Percentiles rank a stretch among this genome's conserved stretches.
These are phyloP conservation scores for Cladosporium austrohemisphaericum DNA, from an alignment of 2,329 filamentous ascomycete genomes.

Conservation along the genomic window DNA sequence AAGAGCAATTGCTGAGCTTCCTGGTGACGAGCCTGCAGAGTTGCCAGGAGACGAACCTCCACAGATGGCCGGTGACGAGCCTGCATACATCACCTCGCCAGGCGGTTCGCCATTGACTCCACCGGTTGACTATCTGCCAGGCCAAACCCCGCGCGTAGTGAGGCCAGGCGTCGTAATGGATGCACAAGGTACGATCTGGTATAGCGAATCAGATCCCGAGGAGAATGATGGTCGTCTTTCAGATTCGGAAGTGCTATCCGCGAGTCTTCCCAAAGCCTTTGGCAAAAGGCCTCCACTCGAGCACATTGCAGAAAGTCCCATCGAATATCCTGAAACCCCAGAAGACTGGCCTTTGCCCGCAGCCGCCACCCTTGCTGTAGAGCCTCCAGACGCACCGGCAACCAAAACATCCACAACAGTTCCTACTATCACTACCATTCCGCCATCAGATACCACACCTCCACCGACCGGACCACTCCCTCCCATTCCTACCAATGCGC, in stretches of 20 bases:
- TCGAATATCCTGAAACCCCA: conserved; percentile 12
- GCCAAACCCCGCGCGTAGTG: conserved; percentile 1
- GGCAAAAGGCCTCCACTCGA: conserved; percentile 1
- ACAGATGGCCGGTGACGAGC: conserved; percentile 10
- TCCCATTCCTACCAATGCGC: neutral
- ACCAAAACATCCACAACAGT: neutral
- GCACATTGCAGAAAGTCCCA: conserved; percentile 7
- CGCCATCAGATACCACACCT: neutral
- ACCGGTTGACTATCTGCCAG: conserved; percentile 1
- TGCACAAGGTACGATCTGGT: conserved; percentile 6
- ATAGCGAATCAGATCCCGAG: conserved; percentile 10
- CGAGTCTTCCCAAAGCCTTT: neutral
- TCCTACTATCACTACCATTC: too few species aligned
- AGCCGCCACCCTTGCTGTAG: neutral
- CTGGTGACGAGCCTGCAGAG: conserved; percentile 6
- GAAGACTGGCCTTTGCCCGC: conserved; percentile 7
- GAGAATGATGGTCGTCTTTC: neutral
- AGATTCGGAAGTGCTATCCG: neutral
- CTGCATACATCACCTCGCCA: conserved; percentile 7
- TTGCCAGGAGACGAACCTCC: conserved; percentile 9
- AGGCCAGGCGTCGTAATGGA: neutral
- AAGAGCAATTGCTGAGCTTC: conserved; percentile 11
- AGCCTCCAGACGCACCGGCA: neutral
- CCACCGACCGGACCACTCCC: neutral
- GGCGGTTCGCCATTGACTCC: conserved; percentile 13